Percentiles rank a stretch among this genome's conserved stretches.
Conservation (phyloP, 305 asterid genomes). For the Fraxinus greggii region DNA sequence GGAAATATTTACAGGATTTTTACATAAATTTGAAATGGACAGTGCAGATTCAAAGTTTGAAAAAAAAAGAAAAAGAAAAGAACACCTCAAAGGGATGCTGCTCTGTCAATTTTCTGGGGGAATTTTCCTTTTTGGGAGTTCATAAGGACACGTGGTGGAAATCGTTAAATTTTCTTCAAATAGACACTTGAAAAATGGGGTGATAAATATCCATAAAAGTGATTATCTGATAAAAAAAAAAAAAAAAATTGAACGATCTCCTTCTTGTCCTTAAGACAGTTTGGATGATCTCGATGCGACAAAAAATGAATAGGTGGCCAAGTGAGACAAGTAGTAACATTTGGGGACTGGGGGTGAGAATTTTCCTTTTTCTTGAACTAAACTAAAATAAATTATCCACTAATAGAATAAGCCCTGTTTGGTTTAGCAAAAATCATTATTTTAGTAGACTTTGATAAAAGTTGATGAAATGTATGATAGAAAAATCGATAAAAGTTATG, state of each 20-base stretch:
- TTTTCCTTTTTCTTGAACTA: too few species aligned
- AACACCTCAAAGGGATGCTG: too few species aligned
- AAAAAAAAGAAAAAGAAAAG: too few species aligned
- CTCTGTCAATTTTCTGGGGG: too few species aligned
- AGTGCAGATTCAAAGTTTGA: too few species aligned
- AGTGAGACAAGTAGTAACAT: neutral
- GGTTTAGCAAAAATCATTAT: neutral
- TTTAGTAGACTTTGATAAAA: neutral
- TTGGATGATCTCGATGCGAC: neutral
- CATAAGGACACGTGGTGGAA: neutral
- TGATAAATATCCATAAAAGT: neutral
- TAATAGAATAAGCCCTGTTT: neutral
- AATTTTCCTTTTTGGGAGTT: too few species aligned
- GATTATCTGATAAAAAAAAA: neutral
- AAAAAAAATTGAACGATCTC: too few species aligned
- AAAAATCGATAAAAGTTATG: too few species aligned
- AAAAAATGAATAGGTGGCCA: neutral
- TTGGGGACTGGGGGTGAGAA: neutral
- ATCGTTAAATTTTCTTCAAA: neutral
- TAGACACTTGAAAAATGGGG: neutral
- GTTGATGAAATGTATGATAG: neutral
- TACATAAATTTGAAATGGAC: too few species aligned
- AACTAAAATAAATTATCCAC: neutral
- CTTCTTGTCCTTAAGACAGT: neutral
- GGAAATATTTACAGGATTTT: too few species aligned